Base-by-base conservation (phyloP, 73 alveolate genomes). In the Paramecium octaurelia region DNA sequence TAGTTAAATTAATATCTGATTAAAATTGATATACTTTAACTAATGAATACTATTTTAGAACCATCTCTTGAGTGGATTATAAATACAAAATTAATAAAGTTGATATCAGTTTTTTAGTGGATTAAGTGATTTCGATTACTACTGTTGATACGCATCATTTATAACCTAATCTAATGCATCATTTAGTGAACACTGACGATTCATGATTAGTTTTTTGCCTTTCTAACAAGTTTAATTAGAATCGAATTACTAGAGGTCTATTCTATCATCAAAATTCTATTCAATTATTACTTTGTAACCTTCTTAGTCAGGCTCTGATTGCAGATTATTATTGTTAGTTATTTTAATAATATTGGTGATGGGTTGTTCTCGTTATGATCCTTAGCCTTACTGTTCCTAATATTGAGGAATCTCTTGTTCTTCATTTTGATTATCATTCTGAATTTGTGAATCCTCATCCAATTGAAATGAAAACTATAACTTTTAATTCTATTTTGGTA, bases 301-400 rank as follows among this genome's bases (percentile, higher is more conserved):
- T 11, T 27, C 27, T 31, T 64, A 12, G 31, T 64, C 84, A 3
- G 84, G 50, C 6, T 64, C 84, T 27, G 84, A 54, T 54, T 54
- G 31, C 27, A 64, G 16, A 64, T 27, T 34, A 64, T 64, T 64
- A 3, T 64, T 64, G 31, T 64, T 64, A 12, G 24, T 64, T 12
- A 64, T 64, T 24, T 64, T 31, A 27, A 64, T 64, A 31, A 31
- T 12, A 20, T 64, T 64, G 2, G 84, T 64, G 3, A 31, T 64
- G 5, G 84, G 84, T 64, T 64, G 27, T 36, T 73, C 87, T 35
- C 54, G 35, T 27, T 73, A 73, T 12, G 59, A 73, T 3, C 87
- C 87, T 73, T 73, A 73, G 3, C 87, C 87, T 73, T 64, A 64
- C 12, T 73, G 7, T 36, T 73, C 87, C 2, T 35, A 73, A 35